These are phyloP conservation scores for Diaporthe eres DNA, from an alignment of 2,329 filamentous ascomycete genomes.

Conservation along the genomic window DNA sequence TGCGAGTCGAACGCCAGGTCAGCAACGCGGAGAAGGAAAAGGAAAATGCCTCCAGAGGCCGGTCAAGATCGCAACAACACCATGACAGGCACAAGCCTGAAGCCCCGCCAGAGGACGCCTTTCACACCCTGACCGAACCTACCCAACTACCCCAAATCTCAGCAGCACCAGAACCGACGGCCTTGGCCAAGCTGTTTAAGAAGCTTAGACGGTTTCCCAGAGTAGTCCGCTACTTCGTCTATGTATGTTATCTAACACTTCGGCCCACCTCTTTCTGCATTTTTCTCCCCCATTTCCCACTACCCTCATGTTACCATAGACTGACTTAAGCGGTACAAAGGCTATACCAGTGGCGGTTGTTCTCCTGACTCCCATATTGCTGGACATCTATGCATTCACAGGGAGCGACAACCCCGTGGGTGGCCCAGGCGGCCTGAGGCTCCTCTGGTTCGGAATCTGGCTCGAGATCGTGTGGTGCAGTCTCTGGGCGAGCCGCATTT, in stretches of 20 bases:
- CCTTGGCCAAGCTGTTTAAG: conserved; percentile 55
- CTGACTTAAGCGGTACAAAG: conserved; percentile 7
- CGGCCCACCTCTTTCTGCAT: background rate
- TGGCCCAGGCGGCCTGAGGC: conserved; percentile 79
- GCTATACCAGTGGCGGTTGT: conserved; percentile 59
- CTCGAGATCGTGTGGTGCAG: conserved; percentile 93
- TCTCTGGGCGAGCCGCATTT: conserved; percentile 80
- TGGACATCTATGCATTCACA: conserved; percentile 52
- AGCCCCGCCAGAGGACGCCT: conserved; percentile 60
- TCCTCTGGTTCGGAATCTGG: conserved; percentile 97
- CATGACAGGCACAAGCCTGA: conserved; percentile 51
- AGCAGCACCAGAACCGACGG: conserved; percentile 44
- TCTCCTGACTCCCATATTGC: conserved; percentile 61
- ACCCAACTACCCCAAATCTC: conserved; percentile 37
- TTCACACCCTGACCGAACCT: conserved; percentile 55
- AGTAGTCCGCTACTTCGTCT: conserved; percentile 63
- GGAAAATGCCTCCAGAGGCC: conserved; percentile 34
- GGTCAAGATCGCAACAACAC: conserved; percentile 45
- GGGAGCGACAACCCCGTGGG: conserved; percentile 63
- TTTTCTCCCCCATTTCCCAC: background rate
- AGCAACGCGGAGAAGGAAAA: conserved; percentile 59
- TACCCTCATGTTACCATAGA: background rate
- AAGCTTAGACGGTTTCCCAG: conserved; percentile 65
- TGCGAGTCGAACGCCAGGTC: conserved; percentile 62
- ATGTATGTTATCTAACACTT: conserved; percentile 49